These are phyloP conservation scores for Asclepias syriaca DNA, from an alignment of 257 asterid species.

Conservation along the genomic window DNA sequence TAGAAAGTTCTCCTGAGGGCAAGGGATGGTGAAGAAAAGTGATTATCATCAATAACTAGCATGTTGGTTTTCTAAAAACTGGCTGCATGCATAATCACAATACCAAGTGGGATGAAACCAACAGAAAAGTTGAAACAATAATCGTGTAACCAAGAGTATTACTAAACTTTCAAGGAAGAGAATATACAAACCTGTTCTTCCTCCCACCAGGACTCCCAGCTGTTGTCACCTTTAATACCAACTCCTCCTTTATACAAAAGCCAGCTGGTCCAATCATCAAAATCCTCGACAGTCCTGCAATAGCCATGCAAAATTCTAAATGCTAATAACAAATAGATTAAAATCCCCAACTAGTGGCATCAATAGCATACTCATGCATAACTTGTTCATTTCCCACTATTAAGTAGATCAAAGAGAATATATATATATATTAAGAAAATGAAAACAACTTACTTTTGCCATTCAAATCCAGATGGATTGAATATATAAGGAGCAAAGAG, in stretches of 20 bases:
- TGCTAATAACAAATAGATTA: slow-evolving; percentile 14
- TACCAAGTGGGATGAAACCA: background rate
- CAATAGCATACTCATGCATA: slow-evolving; percentile 2
- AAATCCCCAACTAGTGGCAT: background rate
- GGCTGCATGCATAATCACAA: background rate
- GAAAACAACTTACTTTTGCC: slow-evolving; percentile 82
- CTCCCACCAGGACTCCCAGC: slow-evolving; percentile 99
- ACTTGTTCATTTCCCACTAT: background rate
- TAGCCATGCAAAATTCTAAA: slow-evolving; percentile 8
- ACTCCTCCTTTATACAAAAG: slow-evolving; percentile 97
- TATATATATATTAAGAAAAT: background rate
- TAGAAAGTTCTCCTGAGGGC: background rate
- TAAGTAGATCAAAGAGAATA: slow-evolving; percentile 8
- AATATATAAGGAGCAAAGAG: slow-evolving; percentile 94
- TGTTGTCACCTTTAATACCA: slow-evolving; percentile 85
- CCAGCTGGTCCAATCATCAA: slow-evolving; percentile 99
- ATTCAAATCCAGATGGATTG: slow-evolving; percentile 98
- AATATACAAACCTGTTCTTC: slow-evolving; percentile 75
- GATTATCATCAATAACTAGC: background rate
- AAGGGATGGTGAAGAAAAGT: background rate
- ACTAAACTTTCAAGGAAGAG: background rate
- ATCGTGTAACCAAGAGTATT: background rate
- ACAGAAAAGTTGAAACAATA: background rate
- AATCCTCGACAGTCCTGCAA: slow-evolving; percentile 94
- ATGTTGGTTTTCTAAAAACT: background rate